phyloP scores from a whole-genome alignment of 192 early-diverging fungal genomes.

The Jimgerdemannia flammicorona region DNA sequence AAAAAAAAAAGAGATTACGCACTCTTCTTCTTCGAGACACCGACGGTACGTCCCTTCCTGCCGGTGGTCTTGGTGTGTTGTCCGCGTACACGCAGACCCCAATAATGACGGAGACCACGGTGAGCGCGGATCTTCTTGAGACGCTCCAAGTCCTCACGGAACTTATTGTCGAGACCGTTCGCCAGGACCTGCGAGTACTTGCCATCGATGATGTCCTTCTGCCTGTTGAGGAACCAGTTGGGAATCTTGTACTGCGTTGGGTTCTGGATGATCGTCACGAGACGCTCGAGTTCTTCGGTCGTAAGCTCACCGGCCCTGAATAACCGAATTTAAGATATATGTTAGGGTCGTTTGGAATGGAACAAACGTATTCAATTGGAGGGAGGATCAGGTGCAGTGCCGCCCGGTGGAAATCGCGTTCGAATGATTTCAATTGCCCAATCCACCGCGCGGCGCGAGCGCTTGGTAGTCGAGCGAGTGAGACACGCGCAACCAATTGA shows the following conservation, averaged over 20 bases:
- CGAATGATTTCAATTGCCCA: too few species aligned
- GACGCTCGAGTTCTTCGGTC: conserved; percentile 96
- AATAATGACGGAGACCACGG: conserved; percentile 99
- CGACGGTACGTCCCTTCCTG: conserved; percentile 92
- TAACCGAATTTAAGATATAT: neutral
- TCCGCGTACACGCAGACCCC: conserved; percentile 98
- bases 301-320: conserved; percentile 93
- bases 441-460: too few species aligned
- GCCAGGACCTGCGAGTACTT: conserved; percentile 94
- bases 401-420: too few species aligned
- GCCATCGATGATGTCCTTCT: conserved; percentile 96
- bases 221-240: conserved; percentile 99
- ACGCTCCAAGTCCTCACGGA: conserved; percentile 98
- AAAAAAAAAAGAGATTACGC: conserved; percentile 27
- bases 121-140: conserved; percentile 99
- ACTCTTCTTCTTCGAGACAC: conserved; percentile 98
- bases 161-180: conserved; percentile 92
- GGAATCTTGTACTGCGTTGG: conserved; percentile 99
- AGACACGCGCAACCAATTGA: neutral
- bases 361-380: too few species aligned
- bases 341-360: too few species aligned
- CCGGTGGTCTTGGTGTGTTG: conserved; percentile 99
- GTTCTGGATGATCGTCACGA: conserved; percentile 99
- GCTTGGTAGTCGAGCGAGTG: too few species aligned
- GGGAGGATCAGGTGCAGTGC: too few species aligned